Percentiles rank a stretch among this genome's conserved stretches.
Conservation (phyloP, 352 stramenopile genomes). For the Albugo candida region DNA sequence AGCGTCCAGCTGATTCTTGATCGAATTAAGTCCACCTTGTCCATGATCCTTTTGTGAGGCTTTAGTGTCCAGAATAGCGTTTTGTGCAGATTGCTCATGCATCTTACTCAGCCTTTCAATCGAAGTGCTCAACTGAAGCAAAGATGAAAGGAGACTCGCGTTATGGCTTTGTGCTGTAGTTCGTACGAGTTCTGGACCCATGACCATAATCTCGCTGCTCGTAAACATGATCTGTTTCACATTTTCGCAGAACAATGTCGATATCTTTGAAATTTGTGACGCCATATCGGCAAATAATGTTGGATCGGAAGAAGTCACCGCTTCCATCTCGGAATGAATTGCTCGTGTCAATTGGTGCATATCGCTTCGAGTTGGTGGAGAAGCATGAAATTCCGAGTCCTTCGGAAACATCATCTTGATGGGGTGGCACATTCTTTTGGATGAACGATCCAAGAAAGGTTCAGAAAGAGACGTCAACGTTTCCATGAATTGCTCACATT, state of each 20-base stretch:
- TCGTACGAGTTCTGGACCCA: conserved; percentile 27
- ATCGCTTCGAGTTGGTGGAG: conserved; percentile 52
- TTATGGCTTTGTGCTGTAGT: conserved; percentile 63
- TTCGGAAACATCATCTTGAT: conserved; percentile 80
- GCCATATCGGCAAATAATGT: conserved; percentile 35
- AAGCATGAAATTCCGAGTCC: conserved; percentile 64
- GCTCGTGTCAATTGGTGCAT: conserved; percentile 66
- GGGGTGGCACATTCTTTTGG: conserved; percentile 39
- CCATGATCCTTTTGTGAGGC: not conserved
- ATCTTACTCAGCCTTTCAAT: conserved; percentile 34
- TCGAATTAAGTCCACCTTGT: conserved; percentile 12
- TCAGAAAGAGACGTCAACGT: conserved; percentile 45
- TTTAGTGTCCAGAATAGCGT: not conserved
- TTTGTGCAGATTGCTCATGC: conserved; percentile 15
- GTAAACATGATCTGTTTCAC: conserved; percentile 57
- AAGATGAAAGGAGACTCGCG: conserved; percentile 40
- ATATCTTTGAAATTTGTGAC: conserved; percentile 35
- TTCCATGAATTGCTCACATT: conserved; percentile 50
- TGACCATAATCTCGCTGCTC: conserved; percentile 22
- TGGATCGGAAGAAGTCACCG: conserved; percentile 24
- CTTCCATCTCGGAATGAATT: conserved; percentile 49
- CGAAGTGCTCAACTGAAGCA: conserved; percentile 27
- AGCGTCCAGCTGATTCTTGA: conserved; percentile 34
- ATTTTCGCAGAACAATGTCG: conserved; percentile 46
- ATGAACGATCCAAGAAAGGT: conserved; percentile 43